phyloP scores from a whole-genome alignment of 768 basidiomycete genomes.

The Cubamyces lactineus region DNA sequence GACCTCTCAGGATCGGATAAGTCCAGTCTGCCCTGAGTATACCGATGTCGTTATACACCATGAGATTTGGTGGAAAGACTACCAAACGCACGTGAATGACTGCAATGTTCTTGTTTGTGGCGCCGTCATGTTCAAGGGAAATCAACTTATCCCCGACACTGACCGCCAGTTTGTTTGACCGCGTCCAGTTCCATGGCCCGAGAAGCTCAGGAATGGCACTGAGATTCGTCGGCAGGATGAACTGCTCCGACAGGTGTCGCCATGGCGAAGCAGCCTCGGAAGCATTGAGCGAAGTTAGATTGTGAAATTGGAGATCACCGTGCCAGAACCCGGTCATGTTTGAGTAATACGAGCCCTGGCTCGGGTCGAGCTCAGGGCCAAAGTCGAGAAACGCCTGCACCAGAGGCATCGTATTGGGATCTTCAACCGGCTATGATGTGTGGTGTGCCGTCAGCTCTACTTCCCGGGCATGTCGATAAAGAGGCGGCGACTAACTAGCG shows the following conservation, averaged over 20 bases:
- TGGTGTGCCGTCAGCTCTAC: background rate
- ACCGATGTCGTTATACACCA: background rate
- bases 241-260: slow-evolving; percentile 52
- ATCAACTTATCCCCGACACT: slow-evolving; percentile 66
- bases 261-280: slow-evolving; percentile 47
- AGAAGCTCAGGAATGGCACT: slow-evolving; percentile 51
- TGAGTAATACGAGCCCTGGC: slow-evolving; percentile 28
- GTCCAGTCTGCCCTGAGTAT: slow-evolving; percentile 68
- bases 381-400: slow-evolving; percentile 7
- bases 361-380: slow-evolving; percentile 13
- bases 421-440: slow-evolving; percentile 5
- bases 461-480: background rate
- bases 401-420: slow-evolving; percentile 15
- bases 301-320: slow-evolving; percentile 61
- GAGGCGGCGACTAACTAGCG: slow-evolving; percentile 14
- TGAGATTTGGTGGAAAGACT: slow-evolving; percentile 27
- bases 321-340: slow-evolving; percentile 83
- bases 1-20: slow-evolving; percentile 53
- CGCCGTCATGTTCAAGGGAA: slow-evolving; percentile 36
- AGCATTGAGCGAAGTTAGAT: slow-evolving; percentile 55
- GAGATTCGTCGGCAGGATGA: slow-evolving; percentile 57
- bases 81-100: slow-evolving; percentile 58
- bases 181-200: slow-evolving; percentile 74
- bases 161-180: slow-evolving; percentile 61
- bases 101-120: slow-evolving; percentile 46